Evolutionary conservation across 2,329 filamentous ascomycete species (phyloP).

Genomic region (Verticillium dahliae): DNA sequence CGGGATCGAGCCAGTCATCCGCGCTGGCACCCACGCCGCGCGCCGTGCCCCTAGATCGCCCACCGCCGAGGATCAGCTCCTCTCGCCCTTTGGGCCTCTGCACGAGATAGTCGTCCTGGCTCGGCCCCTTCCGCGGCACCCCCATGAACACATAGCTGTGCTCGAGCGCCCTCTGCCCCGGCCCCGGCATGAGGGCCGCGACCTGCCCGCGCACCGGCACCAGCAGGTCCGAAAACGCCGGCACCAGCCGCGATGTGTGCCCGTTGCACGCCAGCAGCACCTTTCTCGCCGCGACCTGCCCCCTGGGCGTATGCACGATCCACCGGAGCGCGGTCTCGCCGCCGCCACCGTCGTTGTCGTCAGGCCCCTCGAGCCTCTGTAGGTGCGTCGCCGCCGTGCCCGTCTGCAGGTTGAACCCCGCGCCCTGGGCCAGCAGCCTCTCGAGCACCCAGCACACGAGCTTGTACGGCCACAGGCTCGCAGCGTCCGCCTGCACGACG

Average conservation of each 20-base stretch:
- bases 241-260: constrained; percentile 72
- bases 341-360: neutral
- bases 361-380: constrained; percentile 16
- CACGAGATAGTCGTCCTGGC: constrained; percentile 65
- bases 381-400: constrained; percentile 57
- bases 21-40: constrained; percentile 51
- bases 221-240: constrained; percentile 62
- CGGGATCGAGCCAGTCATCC: constrained; percentile 50
- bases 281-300: constrained; percentile 53
- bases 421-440: constrained; percentile 35
- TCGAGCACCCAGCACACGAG: constrained; percentile 68
- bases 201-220: constrained; percentile 73
- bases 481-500: constrained; percentile 58
- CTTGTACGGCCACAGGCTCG: constrained; percentile 78
- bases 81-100: constrained; percentile 55
- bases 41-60: constrained; percentile 48
- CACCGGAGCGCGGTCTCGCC: constrained; percentile 31
- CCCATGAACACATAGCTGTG: constrained; percentile 55
- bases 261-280: constrained; percentile 78
- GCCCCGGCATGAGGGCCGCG: constrained; percentile 53
- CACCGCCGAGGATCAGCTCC: constrained; percentile 67
- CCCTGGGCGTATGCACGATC: constrained; percentile 61
- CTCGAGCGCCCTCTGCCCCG: constrained; percentile 26
- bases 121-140: constrained; percentile 16
- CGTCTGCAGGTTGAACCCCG: constrained; percentile 65